Conservation (phyloP, 306 rosid genomes). For the Vachellia pachyceras region DNA sequence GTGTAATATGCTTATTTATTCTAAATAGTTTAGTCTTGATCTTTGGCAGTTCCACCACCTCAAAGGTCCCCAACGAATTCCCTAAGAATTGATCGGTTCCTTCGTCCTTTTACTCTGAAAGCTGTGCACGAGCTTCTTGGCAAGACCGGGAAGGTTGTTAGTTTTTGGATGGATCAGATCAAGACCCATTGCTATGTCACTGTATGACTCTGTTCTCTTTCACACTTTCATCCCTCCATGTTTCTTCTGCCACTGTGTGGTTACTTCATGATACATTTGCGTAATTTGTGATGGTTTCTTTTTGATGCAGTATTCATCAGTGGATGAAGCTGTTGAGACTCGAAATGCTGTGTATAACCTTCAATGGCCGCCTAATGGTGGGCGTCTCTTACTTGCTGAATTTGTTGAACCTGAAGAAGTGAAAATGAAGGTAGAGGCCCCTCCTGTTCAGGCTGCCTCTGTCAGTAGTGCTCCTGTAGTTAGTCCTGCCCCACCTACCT, state of each 20-base stretch:
- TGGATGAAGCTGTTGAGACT: slow-evolving; percentile 85
- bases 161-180: slow-evolving; percentile 99
- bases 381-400: slow-evolving; percentile 83
- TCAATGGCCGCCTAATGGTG: slow-evolving; percentile 98
- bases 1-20: not conserved
- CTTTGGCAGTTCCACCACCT: slow-evolving; percentile 83
- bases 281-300: slow-evolving; percentile 11
- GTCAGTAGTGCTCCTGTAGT: slow-evolving; percentile 51
- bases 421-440: slow-evolving; percentile 65
- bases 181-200: slow-evolving; percentile 99
- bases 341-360: slow-evolving; percentile 89
- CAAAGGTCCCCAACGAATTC: slow-evolving; percentile 80
- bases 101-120: slow-evolving; percentile 96
- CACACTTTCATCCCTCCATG: not conserved
- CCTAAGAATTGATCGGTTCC: slow-evolving; percentile 80
- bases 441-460: slow-evolving; percentile 63
- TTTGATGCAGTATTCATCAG: slow-evolving; percentile 73
- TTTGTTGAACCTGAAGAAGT: slow-evolving; percentile 92
- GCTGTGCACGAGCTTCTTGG: slow-evolving; percentile 96
- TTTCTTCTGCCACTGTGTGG: not conserved
- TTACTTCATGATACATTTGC: not conserved
- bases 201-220: slow-evolving; percentile 54
- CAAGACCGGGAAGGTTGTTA: slow-evolving; percentile 73
- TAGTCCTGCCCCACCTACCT: slow-evolving; percentile 53
- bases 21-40: slow-evolving; percentile 25